Evolutionary conservation across 1,139 yeast species (phyloP).

Genomic region (Saccharomycopsis phalli): DNA sequence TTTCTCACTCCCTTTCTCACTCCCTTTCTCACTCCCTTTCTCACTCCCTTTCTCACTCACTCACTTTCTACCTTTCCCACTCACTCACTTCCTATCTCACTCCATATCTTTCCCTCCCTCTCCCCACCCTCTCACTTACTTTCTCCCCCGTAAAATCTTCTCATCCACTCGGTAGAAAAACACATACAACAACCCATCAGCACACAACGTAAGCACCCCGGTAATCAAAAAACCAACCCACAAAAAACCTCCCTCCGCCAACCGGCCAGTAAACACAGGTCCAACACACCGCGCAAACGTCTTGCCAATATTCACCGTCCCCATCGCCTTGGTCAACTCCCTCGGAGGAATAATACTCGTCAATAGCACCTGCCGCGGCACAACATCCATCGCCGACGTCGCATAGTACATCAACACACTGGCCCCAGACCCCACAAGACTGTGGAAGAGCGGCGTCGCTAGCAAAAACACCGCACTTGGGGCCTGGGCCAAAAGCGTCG

Average conservation of each 20-base stretch:
- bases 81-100: too few relatives aligned
- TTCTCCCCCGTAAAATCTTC: too few relatives aligned
- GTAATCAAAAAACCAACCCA: conserved; percentile 55
- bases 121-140: too few relatives aligned
- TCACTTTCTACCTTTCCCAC: too few relatives aligned
- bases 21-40: too few relatives aligned
- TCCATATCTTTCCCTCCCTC: too few relatives aligned
- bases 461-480: conserved; percentile 69
- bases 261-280: conserved; percentile 66
- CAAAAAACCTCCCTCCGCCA: conserved; percentile 47
- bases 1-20: too few relatives aligned
- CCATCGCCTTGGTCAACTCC: conserved; percentile 72
- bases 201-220: conserved; percentile 41
- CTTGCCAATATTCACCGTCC: conserved; percentile 76
- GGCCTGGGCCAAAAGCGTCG: conserved; percentile 67
- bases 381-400: conserved; percentile 73
- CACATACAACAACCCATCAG: conserved; percentile 28
- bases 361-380: conserved; percentile 74
- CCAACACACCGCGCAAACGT: conserved; percentile 80
- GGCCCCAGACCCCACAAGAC: conserved; percentile 23
- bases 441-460: conserved; percentile 40
- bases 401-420: conserved; percentile 27
- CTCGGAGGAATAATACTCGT: conserved; percentile 54
- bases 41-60: too few relatives aligned
- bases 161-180: conserved; percentile 28